Percentiles rank a stretch among this genome's conserved stretches.
Evolutionary conservation across 495 filamentous ascomycete species (phyloP).

Genomic region (Patellaria atrata): DNA sequence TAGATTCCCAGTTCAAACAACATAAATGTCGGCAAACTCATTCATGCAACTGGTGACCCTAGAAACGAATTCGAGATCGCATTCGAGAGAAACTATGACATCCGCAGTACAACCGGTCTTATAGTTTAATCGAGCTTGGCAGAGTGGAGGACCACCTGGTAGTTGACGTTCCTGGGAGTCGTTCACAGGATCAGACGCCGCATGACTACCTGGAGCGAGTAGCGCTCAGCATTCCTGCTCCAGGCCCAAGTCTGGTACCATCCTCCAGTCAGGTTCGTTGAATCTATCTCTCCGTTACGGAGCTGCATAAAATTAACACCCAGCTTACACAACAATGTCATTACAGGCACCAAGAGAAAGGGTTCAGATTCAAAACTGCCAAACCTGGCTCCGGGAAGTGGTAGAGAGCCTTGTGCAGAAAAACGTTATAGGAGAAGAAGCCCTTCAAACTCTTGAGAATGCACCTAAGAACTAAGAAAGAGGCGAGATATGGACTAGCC

Average conservation of each 20-base stretch:
- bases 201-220: no score
- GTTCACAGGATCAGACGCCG: no score
- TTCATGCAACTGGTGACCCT: slow-evolving; percentile 8
- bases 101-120: not conserved
- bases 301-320: no score
- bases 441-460: not conserved
- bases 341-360: slow-evolving; percentile 2
- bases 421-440: slow-evolving; percentile 1
- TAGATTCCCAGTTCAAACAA: not conserved
- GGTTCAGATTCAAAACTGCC: slow-evolving; percentile 8
- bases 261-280: no score
- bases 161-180: no score
- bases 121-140: slow-evolving; percentile 2
- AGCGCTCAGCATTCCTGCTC: not conserved
- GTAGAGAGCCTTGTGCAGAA: slow-evolving; percentile 1
- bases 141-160: not conserved
- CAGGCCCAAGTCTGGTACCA: slow-evolving; percentile 1
- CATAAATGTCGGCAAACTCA: slow-evolving; percentile 3
- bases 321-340: no score
- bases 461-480: slow-evolving; percentile 12
- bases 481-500: no score
- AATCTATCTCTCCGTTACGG: no score
- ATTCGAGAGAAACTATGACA: slow-evolving; percentile 3
- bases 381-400: slow-evolving; percentile 7
- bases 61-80: slow-evolving; percentile 1